A percentile compares a stretch with the other conserved stretches of the same genome.
Evolutionary conservation across 1,139 yeast species (phyloP).

Genomic region (Kazachstania sp.): DNA sequence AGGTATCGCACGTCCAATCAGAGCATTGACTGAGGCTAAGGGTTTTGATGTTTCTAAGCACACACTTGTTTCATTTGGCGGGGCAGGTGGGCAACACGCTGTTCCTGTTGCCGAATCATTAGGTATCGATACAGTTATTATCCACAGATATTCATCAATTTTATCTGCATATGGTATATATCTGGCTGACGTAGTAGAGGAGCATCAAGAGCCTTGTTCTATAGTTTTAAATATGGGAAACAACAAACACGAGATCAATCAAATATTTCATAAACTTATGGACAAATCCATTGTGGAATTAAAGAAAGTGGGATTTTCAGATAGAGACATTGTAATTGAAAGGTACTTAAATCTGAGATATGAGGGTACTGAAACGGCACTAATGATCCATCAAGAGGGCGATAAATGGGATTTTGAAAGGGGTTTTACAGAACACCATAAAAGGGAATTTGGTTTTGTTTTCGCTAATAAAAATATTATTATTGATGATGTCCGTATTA

Average conservation of each 20-base stretch:
- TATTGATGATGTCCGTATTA: slow-evolving; percentile 76
- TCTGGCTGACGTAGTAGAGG: slow-evolving; percentile 54
- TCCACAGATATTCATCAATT: slow-evolving; percentile 47
- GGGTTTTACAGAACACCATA: slow-evolving; percentile 45
- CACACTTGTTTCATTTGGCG: slow-evolving; percentile 47
- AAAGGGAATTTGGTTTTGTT: slow-evolving; percentile 62
- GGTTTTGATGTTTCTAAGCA: slow-evolving; percentile 42
- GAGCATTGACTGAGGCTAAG: slow-evolving; percentile 47
- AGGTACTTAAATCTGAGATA: slow-evolving; percentile 69
- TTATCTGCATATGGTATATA: slow-evolving; percentile 51
- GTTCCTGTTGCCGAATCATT: slow-evolving; percentile 43
- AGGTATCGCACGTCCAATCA: slow-evolving; percentile 48
- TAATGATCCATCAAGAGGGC: slow-evolving; percentile 48
- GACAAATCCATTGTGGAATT: slow-evolving; percentile 9
- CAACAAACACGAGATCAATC: slow-evolving; percentile 25
- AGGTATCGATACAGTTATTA: slow-evolving; percentile 39
- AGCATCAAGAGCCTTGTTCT: slow-evolving; percentile 53
- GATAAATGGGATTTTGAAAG: slow-evolving; percentile 29
- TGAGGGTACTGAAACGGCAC: slow-evolving; percentile 78
- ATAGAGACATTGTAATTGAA: slow-evolving; percentile 47
- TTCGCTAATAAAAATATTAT: slow-evolving; percentile 50
- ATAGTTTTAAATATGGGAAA: slow-evolving; percentile 28
- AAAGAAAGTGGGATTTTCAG: slow-evolving; percentile 29
- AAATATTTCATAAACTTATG: slow-evolving; percentile 31
- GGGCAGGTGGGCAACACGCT: slow-evolving; percentile 54